Conservation (phyloP, 192 early-diverging fungal species). For the Spizellomyces punctatus region DNA sequence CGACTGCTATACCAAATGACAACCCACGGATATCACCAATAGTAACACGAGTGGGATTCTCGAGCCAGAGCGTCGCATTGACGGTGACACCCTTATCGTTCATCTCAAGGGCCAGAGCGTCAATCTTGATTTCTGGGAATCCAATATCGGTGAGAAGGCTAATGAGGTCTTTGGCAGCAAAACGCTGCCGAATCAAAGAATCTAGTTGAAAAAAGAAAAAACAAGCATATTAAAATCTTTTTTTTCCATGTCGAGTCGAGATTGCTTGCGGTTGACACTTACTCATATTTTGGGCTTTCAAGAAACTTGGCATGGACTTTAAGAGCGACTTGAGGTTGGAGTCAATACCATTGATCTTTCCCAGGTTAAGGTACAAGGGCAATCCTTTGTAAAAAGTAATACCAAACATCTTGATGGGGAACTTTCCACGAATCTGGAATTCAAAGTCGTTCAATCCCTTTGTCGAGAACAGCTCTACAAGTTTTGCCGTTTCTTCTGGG, state of each 20-base stretch:
- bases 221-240: not conserved
- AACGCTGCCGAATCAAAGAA: slow-evolving; percentile 4
- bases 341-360: slow-evolving; percentile 18
- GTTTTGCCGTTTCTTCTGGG: not conserved
- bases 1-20: slow-evolving; percentile 32
- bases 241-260: not conserved
- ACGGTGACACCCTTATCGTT: slow-evolving; percentile 35
- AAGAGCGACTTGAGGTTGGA: slow-evolving; percentile 14
- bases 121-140: slow-evolving; percentile 25
- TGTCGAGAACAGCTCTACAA: slow-evolving; percentile 27
- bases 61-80: slow-evolving; percentile 27
- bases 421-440: slow-evolving; percentile 27
- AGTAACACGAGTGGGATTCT: slow-evolving; percentile 42
- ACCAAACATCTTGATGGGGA: slow-evolving; percentile 39
- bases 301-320: slow-evolving; percentile 23
- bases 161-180: slow-evolving; percentile 23
- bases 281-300: slow-evolving; percentile 26
- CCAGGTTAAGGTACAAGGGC: slow-evolving; percentile 37
- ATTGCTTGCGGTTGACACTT: slow-evolving; percentile 6
- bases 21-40: slow-evolving; percentile 27
- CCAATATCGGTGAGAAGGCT: slow-evolving; percentile 21
- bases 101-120: slow-evolving; percentile 32
- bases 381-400: slow-evolving; percentile 42
- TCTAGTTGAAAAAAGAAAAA: slow-evolving; percentile 13
- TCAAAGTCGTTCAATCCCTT: slow-evolving; percentile 24